Percentiles rank a stretch among this genome's conserved stretches.
phyloP scores from a whole-genome alignment of 176 grass and related monocot genomes.

The Triticum monococcum region DNA sequence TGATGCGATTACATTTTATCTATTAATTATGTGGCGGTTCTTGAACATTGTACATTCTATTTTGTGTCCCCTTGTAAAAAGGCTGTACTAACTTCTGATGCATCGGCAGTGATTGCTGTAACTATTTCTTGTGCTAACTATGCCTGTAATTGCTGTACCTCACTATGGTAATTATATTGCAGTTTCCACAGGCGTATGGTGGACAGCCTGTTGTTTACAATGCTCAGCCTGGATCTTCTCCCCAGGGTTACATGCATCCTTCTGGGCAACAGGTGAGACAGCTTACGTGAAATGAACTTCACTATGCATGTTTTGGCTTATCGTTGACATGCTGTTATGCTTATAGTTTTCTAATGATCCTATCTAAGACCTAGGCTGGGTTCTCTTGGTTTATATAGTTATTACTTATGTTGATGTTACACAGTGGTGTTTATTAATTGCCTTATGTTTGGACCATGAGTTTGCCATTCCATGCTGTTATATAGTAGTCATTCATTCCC shows the following conservation, averaged over 20 bases:
- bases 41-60: not conserved
- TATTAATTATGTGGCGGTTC: not conserved
- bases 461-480: not conserved
- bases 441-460: not conserved
- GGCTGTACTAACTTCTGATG: not conserved
- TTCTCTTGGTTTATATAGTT: not conserved
- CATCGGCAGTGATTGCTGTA: not conserved
- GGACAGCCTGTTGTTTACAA: slow-evolving; percentile 56
- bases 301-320: not conserved
- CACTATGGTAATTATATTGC: slow-evolving; percentile 21
- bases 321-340: not conserved
- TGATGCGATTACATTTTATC: not conserved
- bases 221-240: slow-evolving; percentile 50
- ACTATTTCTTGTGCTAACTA: not conserved
- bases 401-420: not conserved
- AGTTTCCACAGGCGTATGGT: slow-evolving; percentile 58
- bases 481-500: not conserved
- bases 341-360: not conserved
- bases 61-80: not conserved
- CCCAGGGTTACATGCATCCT: slow-evolving; percentile 68
- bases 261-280: slow-evolving; percentile 45
- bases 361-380: not conserved
- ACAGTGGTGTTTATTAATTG: not conserved
- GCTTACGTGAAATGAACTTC: slow-evolving; percentile 9
- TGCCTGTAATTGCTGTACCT: slow-evolving; percentile 7